phyloP scores from a whole-genome alignment of 1,284 basidiomycete genomes.

The Trametes polyzona region DNA sequence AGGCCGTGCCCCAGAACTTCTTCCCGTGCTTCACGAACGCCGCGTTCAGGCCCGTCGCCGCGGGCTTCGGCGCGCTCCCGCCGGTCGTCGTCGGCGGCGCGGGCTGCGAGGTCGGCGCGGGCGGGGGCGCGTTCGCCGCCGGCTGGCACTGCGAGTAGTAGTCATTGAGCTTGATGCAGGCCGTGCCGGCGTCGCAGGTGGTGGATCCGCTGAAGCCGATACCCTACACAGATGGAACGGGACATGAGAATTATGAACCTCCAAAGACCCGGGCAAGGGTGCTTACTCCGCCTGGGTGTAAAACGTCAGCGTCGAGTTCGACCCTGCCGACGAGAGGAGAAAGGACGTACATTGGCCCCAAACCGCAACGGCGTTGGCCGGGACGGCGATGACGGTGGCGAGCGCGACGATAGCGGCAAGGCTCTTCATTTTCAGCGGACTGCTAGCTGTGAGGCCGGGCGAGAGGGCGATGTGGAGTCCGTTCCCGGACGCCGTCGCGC shows the following conservation, averaged over 20 bases:
- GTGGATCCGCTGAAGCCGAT: slow-evolving; percentile 30
- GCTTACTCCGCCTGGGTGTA: slow-evolving; percentile 22
- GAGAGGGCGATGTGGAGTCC: neutral
- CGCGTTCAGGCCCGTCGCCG: slow-evolving; percentile 28
- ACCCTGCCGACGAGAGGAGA: neutral
- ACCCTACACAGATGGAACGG: slow-evolving; percentile 19
- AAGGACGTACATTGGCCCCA: slow-evolving; percentile 31
- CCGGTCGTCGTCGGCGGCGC: slow-evolving; percentile 8
- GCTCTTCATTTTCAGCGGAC: slow-evolving; percentile 27
- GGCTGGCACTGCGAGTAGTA: slow-evolving; percentile 35
- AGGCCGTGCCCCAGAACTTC: slow-evolving; percentile 33
- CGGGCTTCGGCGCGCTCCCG: slow-evolving; percentile 4
- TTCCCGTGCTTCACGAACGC: slow-evolving; percentile 34
- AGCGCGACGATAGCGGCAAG: slow-evolving; percentile 33
- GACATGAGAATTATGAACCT: neutral
- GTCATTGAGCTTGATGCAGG: slow-evolving; percentile 25
- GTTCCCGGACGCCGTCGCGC: neutral
- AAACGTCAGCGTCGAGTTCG: neutral
- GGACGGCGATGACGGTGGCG: slow-evolving; percentile 26
- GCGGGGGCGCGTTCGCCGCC: slow-evolving; percentile 7
- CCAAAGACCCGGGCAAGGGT: neutral
- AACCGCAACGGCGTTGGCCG: slow-evolving; percentile 32
- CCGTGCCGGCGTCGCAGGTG: slow-evolving; percentile 26
- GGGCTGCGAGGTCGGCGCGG: slow-evolving; percentile 13
- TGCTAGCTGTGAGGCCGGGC: neutral